Evolutionary conservation across 495 filamentous ascomycete genomes (phyloP), one percentile per base, ranked within the genome.

Genomic region (Penicillium samsonianum): DNA sequence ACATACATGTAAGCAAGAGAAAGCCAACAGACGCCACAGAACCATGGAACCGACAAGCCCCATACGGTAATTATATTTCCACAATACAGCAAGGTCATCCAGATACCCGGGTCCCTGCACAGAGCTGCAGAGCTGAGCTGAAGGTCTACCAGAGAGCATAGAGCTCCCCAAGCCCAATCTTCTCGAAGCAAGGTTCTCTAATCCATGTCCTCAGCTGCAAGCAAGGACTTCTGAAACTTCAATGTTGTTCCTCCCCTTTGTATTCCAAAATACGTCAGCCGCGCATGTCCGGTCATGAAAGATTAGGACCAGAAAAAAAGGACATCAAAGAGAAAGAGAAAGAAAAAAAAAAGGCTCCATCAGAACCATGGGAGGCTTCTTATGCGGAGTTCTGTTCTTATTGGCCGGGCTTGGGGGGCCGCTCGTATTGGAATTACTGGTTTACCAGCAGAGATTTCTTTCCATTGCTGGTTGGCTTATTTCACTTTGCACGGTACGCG

Each of bases 101-200:
- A 46, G 14, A 28, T 46, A 46, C 25, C 43, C 23, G 7, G 17
- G 17, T 20, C 31, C 48, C 33, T 50, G 49, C 4, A 2, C 10
- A 30, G n/a, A n/a, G 10, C 30, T 33, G 19, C 16, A 9, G 42
- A 12, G 1, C 5, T 44, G 42, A 44, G 23, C 43, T 46, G 43
- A 28, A 28, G 23, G 43, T 41, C 30, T 35, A 25, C 35, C 16
- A 5, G 12, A 20, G 7, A 42, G 23, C 40, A 30, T 22, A 41
- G 26, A 53, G 38, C 26, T 3, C 30, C 31, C 19, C 17, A 19
- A 28, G 4, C 22, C 33, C 31, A 30, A 22, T 42, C 58, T 65
- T 67, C 56, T 62, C 43, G 55, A 67, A 62, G 65, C 60, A 66
- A 63, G 66, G 64, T 58, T 64, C 58, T 62, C 47, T 49, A 58